phyloP scores from a whole-genome alignment of 1,284 basidiomycete species.

The Cronartium quercuum region DNA sequence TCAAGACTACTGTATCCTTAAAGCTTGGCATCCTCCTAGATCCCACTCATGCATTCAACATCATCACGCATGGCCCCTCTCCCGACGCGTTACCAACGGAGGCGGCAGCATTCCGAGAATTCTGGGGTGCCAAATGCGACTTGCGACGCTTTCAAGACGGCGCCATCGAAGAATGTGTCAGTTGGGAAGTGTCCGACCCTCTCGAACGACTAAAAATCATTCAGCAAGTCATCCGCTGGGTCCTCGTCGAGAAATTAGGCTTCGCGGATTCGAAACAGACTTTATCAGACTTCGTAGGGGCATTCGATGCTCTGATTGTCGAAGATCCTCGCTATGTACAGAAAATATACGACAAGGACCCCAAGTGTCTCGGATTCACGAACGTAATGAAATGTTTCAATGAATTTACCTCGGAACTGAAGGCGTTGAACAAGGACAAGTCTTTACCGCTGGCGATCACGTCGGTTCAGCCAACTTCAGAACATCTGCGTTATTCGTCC shows the following conservation, averaged over 20 bases:
- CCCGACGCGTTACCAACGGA: slow-evolving; percentile 55
- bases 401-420: slow-evolving; percentile 67
- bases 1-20: not conserved
- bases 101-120: slow-evolving; percentile 62
- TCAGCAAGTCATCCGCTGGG: slow-evolving; percentile 63
- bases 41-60: slow-evolving; percentile 63
- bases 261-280: slow-evolving; percentile 52
- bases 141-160: slow-evolving; percentile 96
- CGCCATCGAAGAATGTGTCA: slow-evolving; percentile 82
- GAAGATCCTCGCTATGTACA: slow-evolving; percentile 44
- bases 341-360: slow-evolving; percentile 48
- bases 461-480: slow-evolving; percentile 63
- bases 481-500: slow-evolving; percentile 73
- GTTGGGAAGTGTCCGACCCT: slow-evolving; percentile 60
- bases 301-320: slow-evolving; percentile 64
- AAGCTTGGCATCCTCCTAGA: slow-evolving; percentile 68
- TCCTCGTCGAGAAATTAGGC: slow-evolving; percentile 68
- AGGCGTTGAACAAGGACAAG: slow-evolving; percentile 56
- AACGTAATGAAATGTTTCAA: slow-evolving; percentile 75
- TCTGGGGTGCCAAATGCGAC: slow-evolving; percentile 92
- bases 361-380: slow-evolving; percentile 56
- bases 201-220: slow-evolving; percentile 64
- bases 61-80: slow-evolving; percentile 81
- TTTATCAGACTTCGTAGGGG: slow-evolving; percentile 54
- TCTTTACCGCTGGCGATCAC: slow-evolving; percentile 72